These are phyloP conservation scores for Plasmodium coatneyi DNA, from an alignment of 169 alveolate species.

Conservation along the genomic window DNA sequence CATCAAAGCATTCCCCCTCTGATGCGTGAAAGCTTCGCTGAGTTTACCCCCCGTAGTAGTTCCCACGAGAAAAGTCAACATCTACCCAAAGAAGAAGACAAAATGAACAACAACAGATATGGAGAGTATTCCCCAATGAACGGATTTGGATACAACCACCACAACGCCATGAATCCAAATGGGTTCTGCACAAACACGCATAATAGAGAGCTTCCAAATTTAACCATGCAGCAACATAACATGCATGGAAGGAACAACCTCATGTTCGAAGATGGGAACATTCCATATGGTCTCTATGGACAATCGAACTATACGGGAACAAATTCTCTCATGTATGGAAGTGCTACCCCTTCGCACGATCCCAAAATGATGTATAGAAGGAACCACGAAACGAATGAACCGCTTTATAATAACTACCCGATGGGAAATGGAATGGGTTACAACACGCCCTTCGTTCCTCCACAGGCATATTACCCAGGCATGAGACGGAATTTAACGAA, in stretches of 20 bases:
- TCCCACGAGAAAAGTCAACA: neutral
- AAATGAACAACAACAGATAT: constrained; percentile 40
- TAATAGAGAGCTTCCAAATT: constrained; percentile 40
- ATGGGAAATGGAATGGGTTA: constrained; percentile 44
- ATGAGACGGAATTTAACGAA: constrained; percentile 12
- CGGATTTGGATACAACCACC: constrained; percentile 48
- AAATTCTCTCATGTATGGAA: constrained; percentile 53
- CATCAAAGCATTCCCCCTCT: constrained; percentile 47
- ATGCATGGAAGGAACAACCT: constrained; percentile 72
- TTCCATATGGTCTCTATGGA: constrained; percentile 72
- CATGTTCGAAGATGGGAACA: constrained; percentile 52
- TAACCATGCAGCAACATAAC: constrained; percentile 66
- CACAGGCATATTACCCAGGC: constrained; percentile 4
- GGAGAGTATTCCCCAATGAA: constrained; percentile 61
- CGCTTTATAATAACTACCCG: constrained; percentile 23
- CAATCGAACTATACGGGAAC: constrained; percentile 68
- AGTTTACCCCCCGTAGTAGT: neutral
- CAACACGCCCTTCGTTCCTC: constrained; percentile 5
- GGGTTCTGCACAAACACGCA: constrained; percentile 57
- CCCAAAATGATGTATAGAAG: constrained; percentile 51
- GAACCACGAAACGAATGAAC: constrained; percentile 23
- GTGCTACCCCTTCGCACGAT: constrained; percentile 2
- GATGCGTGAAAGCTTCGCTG: neutral
- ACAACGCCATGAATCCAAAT: constrained; percentile 22
- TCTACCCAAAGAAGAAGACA: neutral